Evolutionary conservation across 768 basidiomycete species (phyloP), one percentile per base, ranked within the genome.

Genomic region (Nidularia sp.): DNA sequence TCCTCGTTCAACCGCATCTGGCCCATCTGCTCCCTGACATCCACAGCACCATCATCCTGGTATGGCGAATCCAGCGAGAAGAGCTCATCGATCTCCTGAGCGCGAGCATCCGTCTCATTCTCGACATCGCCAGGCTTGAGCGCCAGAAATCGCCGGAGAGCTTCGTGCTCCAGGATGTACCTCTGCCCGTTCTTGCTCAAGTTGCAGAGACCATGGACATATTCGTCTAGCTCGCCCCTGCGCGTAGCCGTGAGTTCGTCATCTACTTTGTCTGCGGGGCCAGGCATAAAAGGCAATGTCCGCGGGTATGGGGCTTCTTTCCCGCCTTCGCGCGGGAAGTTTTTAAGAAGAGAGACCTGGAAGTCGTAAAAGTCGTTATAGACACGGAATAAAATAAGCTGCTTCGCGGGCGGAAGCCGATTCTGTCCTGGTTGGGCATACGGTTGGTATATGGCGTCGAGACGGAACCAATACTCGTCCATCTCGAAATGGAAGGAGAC

Each of bases 301-400:
- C 97, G 80, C 6, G 77, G 76, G 55, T 82, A 73, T 31, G 77
- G 76, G 7, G 81, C 74, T 34, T 85, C 70, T 12, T 90, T 82
- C 18, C 97, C 97, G 10, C 93, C 97, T 71, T 99, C 97, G 44
- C 80, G 80, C 5, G 95, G 94, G 69, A 95, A 98, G 0, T 80
- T 77, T 45, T 93, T 82, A 55, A 98, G 81, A 22, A 99, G 80
- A 4, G 81, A 75, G 51, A 97, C 88, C 64, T 99, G 97, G 69
- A 98, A 98, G 61, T 95, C 91, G 71, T 96, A 98, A 68, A 99
- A 99, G 68, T 99, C 96, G 61, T 95, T 90, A 76, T 99, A 99
- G 25, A 91, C 85, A 48, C 97, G 83, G 73, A 96, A 99, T 43
- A 98, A 78, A 57, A 93, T 84, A 52, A 98, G 84, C 34, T 87